Evolutionary conservation across 331 rosid genomes (phyloP), one percentile per base, ranked within the genome.

Genomic region (Phaseolus coccineus): DNA sequence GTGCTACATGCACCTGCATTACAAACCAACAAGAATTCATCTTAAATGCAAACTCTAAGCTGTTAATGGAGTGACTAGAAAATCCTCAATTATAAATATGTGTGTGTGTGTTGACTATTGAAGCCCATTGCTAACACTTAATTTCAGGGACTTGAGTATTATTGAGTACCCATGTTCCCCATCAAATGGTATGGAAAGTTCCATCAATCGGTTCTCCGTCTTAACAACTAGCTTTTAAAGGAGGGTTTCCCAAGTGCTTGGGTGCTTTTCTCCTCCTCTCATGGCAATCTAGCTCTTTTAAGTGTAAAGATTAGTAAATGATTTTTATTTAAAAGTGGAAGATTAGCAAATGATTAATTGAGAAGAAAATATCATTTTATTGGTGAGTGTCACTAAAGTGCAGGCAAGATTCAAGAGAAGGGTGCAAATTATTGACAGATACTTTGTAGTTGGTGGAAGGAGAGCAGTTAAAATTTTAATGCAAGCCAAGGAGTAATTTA

Each of bases 1-100:
- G 71, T 16, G 87, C 87, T 16, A 42, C 74, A 78, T 44, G 57
- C 44, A 75, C 65, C 87, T 84, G 65, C 63, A 74, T 59, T 69
- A 57, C 14, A 61, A 74, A 62, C 13, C 77, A 5, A 63, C 30
- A 51, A 15, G 11, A 70, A 78, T 28, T 70, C 30, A 59, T 39
- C 6, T 71, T 7, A 69, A 40, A 61, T 22, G 74, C 47, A 79
- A 65, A 57, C 61, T 58, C 67, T 8, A 73, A 66, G 19, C 11
- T 28, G 58, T 55, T 44, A 24, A 61, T 52, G 33, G 12, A 65
- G 31, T 65, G 30, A 70, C 15, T 81, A 31, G 59, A 10, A 74
- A 25, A 57, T 25, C 39, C 12, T 15, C 10, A 25, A 12, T 25
- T 12, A 6, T 15, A 77, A 4, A 73, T 47, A 53, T 22, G 4